Base-by-base conservation (phyloP, 352 stramenopile genomes). In the Pythium chondricola region DNA sequence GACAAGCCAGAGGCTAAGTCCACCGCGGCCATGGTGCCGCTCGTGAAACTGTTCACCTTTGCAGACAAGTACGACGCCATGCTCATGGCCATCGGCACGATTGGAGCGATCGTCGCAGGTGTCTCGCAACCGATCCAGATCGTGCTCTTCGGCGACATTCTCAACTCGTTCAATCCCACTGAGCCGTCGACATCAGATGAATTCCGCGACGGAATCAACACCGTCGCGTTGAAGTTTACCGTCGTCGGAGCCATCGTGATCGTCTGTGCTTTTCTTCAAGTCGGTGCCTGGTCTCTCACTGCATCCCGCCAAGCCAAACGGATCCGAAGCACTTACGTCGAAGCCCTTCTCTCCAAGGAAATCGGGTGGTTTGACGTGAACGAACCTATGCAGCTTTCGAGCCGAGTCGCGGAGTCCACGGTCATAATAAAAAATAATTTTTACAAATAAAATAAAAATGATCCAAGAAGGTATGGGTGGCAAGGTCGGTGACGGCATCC, bases 401-500 rank as follows among this genome's bases (percentile, higher is more conserved):
- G 71, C 3, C 58, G 71, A 16, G 69, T 83, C 0, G 69, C 74
- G 2, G 74, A 86, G 50, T 65, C 65, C 3, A 71, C 69, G 2
- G 41, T 64, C 48, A 11, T n/a, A n/a, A n/a, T n/a, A n/a, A n/a
- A n/a, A n/a, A n/a, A n/a, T n/a, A n/a, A n/a, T n/a, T n/a, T n/a
- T n/a, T n/a, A n/a, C n/a, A n/a, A n/a, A n/a, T n/a, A n/a, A n/a
- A n/a, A n/a, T n/a, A n/a, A n/a, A n/a, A n/a, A n/a, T 45, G 68
- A 84, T 89, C 47, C 71, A 88, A 35, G 48, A 78, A 33, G 76
- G 76, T 14, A 88, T 90, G 53, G 59, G 63, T 22, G 59, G 55
- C 32, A 69, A 69, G 18, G 10, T 72, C n/a, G 63, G 40, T 18
- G 63, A 71, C 22, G 61, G 32, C 3, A 9, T 66, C 2, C 60